A percentile compares a stretch with the other conserved stretches of the same genome.
Evolutionary conservation across 2,329 filamentous ascomycete genomes (phyloP).

Genomic region (Clonostachys rhizophaga): DNA sequence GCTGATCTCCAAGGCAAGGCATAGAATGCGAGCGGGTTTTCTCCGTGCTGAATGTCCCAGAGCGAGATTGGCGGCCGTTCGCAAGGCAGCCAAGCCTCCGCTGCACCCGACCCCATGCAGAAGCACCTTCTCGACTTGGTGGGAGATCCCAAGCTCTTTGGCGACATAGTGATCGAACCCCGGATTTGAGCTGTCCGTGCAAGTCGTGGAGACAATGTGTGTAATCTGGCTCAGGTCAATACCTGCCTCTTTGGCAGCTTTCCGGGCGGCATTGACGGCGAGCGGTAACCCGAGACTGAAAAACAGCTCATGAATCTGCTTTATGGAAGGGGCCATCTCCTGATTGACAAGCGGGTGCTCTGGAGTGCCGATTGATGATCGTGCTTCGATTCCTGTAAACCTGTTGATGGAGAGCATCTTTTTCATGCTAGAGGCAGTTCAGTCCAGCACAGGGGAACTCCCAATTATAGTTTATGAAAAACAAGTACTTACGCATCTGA

Average conservation of each 20-base stretch:
- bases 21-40: constrained; percentile 57
- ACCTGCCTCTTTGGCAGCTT: constrained; percentile 25
- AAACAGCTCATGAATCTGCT: constrained; percentile 49
- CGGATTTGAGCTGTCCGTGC: constrained; percentile 65
- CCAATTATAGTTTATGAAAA: not conserved
- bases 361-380: constrained; percentile 56
- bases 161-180: constrained; percentile 64
- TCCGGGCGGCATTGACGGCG: constrained; percentile 47
- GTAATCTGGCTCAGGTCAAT: constrained; percentile 45
- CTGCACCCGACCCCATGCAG: constrained; percentile 64
- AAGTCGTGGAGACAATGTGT: constrained; percentile 63
- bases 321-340: constrained; percentile 42
- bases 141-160: constrained; percentile 51
- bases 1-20: constrained; percentile 60
- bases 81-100: constrained; percentile 56
- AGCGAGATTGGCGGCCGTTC: constrained; percentile 63
- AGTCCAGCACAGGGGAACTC: not conserved
- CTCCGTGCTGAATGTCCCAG: constrained; percentile 55
- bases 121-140: constrained; percentile 58
- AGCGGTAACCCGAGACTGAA: constrained; percentile 53
- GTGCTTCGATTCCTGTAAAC: constrained; percentile 59
- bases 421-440: constrained; percentile 40
- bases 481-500: constrained; percentile 45
- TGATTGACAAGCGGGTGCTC: constrained; percentile 59
- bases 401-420: constrained; percentile 61